Percentiles rank a stretch among this genome's conserved stretches.
phyloP scores from a whole-genome alignment of 148 eudicot genomes.

The Rhododendron williamsianum region DNA sequence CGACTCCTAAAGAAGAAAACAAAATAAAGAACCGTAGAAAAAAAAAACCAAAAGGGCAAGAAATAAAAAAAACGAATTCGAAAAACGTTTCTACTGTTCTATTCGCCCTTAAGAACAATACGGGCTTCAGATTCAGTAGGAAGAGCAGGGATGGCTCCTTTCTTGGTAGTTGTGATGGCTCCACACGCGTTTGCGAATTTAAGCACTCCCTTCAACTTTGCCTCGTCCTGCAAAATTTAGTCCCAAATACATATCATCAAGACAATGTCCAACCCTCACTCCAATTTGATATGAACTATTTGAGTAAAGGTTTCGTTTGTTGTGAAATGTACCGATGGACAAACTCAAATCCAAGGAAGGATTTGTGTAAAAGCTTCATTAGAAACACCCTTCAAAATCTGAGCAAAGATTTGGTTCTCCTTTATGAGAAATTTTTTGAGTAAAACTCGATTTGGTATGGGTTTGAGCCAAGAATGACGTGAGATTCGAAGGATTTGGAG shows the following conservation, averaged over 20 bases:
- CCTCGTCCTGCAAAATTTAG: conserved; percentile 41
- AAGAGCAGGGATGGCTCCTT: conserved; percentile 83
- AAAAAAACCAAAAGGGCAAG: background rate
- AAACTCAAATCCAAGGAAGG: background rate
- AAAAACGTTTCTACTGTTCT: background rate
- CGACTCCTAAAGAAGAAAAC: background rate
- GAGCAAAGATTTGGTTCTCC: no score
- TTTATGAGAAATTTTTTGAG: no score
- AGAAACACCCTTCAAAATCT: no score
- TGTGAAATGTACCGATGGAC: background rate
- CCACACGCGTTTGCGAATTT: conserved; percentile 69
- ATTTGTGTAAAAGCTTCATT: background rate
- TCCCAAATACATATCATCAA: background rate
- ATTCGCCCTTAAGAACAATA: conserved; percentile 24
- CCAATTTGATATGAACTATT: background rate
- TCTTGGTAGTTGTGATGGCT: conserved; percentile 74
- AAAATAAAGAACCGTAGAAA: background rate
- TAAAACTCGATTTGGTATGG: no score
- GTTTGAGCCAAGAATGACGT: no score
- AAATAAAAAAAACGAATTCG: background rate
- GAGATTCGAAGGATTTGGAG: no score
- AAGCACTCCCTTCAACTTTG: conserved; percentile 45
- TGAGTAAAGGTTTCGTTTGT: background rate
- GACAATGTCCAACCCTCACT: background rate
- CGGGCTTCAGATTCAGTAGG: conserved; percentile 49